Base-by-base conservation (phyloP, 1,284 basidiomycete species). In the Uromyces viciae-fabae region DNA sequence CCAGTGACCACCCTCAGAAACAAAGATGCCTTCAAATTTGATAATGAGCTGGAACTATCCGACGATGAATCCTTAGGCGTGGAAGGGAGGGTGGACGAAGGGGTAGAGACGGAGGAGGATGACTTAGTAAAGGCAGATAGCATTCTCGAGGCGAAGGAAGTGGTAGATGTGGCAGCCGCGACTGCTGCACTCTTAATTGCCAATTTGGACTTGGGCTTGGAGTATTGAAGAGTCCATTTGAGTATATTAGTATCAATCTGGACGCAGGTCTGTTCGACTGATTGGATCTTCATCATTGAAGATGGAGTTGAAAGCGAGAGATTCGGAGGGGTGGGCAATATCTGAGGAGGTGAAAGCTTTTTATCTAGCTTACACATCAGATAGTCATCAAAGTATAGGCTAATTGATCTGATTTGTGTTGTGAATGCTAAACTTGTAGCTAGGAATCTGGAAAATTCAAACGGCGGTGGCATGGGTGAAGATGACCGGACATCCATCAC, bases 341-440 rank as follows among this genome's bases (percentile, higher is more conserved):
- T 85, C 82, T 89, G 89, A 2, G 91, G 88, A 0, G 89, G 82
- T 0, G 91, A 91, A 49, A 90, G 85, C 22, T 88, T 88, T 87
- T 97, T 98, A 56, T 89, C 89, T 68, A 98, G 87, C 73, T 89
- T 89, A 22, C 92, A 91, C 0, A 98, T 90, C 42, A 91, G 89
- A 83, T 91, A 89, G 82, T 92, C 92, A 84, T 98, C 91, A 60
- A 95, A 90, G 84, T 90, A 92, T 31, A 96, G 90, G 83, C 90
- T 90, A 75, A 99, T 90, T 84, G 91, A 89, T 17, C 88, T 88
- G 7, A 99, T 89, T 81, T 91, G 89, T 22, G 90, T 89, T 91
- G 98, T 99, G 87, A 99, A 99, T 0, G 94, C 96, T 81, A 99
- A 91, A 0, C 93, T 94, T 0, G 94, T 96, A 25, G 92, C 90